A percentile compares a stretch with the other conserved stretches of the same genome.
These are phyloP conservation scores for Dryas integrifolia DNA, from an alignment of 331 rosid genomes.

Conservation along the genomic window DNA sequence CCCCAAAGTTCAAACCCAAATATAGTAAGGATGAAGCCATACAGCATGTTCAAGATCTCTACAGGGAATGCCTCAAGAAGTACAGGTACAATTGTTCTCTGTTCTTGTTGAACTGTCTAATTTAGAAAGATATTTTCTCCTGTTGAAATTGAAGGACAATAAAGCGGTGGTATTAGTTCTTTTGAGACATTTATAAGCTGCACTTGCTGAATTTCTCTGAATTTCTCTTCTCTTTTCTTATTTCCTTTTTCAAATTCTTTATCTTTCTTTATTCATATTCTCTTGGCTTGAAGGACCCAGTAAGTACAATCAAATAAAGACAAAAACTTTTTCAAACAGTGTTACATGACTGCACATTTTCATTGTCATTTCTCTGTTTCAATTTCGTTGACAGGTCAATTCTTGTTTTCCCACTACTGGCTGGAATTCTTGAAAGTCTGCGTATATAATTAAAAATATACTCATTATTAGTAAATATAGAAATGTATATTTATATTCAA, in stretches of 20 bases:
- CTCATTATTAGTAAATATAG: background rate
- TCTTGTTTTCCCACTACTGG: background rate
- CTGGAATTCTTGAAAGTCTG: background rate
- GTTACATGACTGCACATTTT: constrained; percentile 8
- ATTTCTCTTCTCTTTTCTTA: constrained; percentile 13
- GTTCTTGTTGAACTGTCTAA: constrained; percentile 19
- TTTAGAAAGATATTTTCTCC: constrained; percentile 2
- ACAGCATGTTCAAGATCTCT: constrained; percentile 73
- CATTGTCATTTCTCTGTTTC: background rate
- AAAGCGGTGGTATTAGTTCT: background rate
- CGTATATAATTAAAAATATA: background rate
- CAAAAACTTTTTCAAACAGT: background rate
- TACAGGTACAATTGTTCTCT: constrained; percentile 46
- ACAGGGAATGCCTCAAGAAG: constrained; percentile 60
- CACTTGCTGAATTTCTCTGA: background rate
- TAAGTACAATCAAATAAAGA: constrained; percentile 10
- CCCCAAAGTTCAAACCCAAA: constrained; percentile 80
- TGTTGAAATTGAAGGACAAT: background rate
- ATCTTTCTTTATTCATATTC: background rate
- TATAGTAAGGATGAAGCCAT: constrained; percentile 72
- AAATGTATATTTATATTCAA: background rate
- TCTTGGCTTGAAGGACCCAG: background rate
- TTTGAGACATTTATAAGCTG: background rate
- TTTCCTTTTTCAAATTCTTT: constrained; percentile 2
- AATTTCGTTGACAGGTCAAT: background rate